Evolutionary conservation across 768 basidiomycete species (phyloP), one percentile per base, ranked within the genome.

Genomic region (Coprinellus aureogranulatus): DNA sequence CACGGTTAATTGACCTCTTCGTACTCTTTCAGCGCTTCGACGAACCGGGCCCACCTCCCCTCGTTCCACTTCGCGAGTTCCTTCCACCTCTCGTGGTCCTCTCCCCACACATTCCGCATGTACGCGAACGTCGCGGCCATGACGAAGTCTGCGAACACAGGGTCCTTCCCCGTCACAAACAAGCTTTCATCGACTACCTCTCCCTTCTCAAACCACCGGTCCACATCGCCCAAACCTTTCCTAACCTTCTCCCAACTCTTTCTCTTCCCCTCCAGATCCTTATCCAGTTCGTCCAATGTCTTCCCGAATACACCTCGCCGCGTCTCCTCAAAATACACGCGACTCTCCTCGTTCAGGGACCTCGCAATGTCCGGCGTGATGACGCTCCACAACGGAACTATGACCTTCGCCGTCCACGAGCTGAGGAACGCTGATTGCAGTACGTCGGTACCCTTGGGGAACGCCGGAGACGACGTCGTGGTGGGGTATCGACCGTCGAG

Each of bases 351-450:
- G 31, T 67, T 67, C 20, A 72, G 57, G 10, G 59, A 60, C 20
- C 18, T 28, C 30, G 57, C 60, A 40, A 64, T 60, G 10, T 53
- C 44, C 4, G 68, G 64, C 34, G 70, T 26, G 12, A 65, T 55
- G 42, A 68, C 62, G 12, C 45, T 53, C 59, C 58, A 61, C 18
- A 69, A n/a, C 12, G 62, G 59, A 16, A 22, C 53, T 6, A 44
- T 8, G 37, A 68, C 48, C 11, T 62, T 56, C 11, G 59, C 46
- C 2, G 40, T 54, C 46, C 67, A 64, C 2, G 64, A 65, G 6
- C 65, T 54, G 0, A 61, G 46, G 61, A 80, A 79, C 0, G 76
- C 76, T 1, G 66, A 67, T 49, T 81, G 70, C 10, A 83, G 64
- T 1, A 73, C 75, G 26, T 67, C 64, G 0, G 71, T 73, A 18